Conservation (phyloP, 192 early-diverging fungal species). For the Umbelopsis sp. region DNA sequence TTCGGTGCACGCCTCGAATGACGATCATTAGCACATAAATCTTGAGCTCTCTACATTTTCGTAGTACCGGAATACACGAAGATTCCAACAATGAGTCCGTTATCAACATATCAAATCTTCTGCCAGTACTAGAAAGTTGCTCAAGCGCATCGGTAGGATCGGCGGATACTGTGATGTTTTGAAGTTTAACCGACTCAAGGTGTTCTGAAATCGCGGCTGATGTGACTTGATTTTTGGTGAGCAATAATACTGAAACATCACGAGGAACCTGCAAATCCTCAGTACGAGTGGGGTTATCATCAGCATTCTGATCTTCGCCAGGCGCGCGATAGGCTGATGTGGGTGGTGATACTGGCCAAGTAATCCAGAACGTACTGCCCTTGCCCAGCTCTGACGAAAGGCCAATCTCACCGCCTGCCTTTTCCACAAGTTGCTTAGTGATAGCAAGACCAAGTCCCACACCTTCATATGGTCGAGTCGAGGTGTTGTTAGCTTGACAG, state of each 20-base stretch:
- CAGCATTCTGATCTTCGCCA: neutral
- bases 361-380: conserved; percentile 63
- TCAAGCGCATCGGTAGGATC: neutral
- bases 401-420: conserved; percentile 69
- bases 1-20: neutral
- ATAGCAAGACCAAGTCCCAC: conserved; percentile 72
- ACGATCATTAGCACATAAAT: neutral
- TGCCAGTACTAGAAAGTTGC: neutral
- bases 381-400: conserved; percentile 63
- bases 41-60: neutral
- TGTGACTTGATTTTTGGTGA: neutral
- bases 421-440: conserved; percentile 68
- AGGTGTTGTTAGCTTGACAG: conserved; percentile 69
- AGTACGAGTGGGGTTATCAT: neutral
- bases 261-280: neutral
- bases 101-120: neutral
- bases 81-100: neutral
- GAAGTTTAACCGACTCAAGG: neutral
- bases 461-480: conserved; percentile 73
- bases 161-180: neutral
- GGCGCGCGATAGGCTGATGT: neutral
- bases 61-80: neutral
- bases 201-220: neutral
- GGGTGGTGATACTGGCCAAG: conserved; percentile 34
- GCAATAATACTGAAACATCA: neutral